A percentile compares a stretch with the other conserved stretches of the same genome.
Conservation (phyloP, 2,329 filamentous ascomycete genomes). For the Fusarium protoensiforme region DNA sequence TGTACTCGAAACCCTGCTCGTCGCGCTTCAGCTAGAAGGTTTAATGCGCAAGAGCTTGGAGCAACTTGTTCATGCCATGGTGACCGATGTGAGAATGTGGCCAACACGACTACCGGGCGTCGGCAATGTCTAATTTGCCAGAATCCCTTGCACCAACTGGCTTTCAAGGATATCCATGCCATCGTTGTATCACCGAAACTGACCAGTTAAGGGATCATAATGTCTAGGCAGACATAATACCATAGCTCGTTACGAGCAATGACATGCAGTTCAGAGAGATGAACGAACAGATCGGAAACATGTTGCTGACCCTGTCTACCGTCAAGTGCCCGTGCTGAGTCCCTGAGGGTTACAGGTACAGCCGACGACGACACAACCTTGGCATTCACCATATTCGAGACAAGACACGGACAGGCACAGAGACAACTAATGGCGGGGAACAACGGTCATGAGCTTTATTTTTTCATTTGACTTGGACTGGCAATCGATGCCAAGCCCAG, state of each 20-base stretch:
- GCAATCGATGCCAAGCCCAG: conserved; percentile 35
- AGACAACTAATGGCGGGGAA: conserved; percentile 40
- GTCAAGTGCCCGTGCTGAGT: neutral
- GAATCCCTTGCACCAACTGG: neutral
- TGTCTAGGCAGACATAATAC: neutral
- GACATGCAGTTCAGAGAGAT: neutral
- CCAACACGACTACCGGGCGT: neutral
- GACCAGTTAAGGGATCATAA: neutral
- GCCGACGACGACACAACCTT: neutral
- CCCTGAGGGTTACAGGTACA: neutral
- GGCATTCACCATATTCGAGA: neutral
- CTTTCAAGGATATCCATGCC: neutral
- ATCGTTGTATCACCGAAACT: neutral
- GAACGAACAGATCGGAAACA: neutral
- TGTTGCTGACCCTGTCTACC: neutral
- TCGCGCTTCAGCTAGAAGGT: neutral
- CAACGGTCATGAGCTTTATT: conserved; percentile 52
- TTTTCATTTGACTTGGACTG: conserved; percentile 47
- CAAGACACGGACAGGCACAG: neutral
- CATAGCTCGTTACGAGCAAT: neutral
- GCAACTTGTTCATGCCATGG: neutral
- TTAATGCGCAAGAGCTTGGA: neutral
- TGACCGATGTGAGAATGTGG: neutral
- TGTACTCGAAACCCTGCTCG: neutral
- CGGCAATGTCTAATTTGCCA: neutral